phyloP scores from a whole-genome alignment of 192 early-diverging fungal species.

The Blastocladiella britannica region DNA sequence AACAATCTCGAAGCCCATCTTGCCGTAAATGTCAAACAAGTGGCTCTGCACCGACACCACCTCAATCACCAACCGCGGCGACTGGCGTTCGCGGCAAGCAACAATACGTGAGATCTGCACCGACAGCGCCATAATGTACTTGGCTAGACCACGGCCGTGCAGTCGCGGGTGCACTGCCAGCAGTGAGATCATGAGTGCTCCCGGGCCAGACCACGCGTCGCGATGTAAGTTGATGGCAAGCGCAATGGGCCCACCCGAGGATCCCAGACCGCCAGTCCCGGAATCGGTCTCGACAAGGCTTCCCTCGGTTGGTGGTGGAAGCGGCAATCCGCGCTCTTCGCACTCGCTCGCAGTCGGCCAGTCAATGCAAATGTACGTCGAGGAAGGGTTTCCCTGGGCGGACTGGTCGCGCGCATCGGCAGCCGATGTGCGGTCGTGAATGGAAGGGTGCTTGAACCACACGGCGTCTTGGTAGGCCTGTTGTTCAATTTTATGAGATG shows the following conservation, averaged over 20 bases:
- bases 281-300: neutral
- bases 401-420: neutral
- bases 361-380: neutral
- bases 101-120: too few species aligned
- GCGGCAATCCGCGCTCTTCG: too few species aligned
- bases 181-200: too few species aligned
- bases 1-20: neutral
- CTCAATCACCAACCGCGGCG: neutral
- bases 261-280: neutral
- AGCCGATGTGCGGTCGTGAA: neutral
- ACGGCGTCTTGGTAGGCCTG: neutral
- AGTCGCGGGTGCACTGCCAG: neutral
- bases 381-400: neutral
- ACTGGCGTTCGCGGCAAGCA: neutral
- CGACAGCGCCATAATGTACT: neutral
- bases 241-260: neutral
- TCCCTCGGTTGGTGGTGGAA: neutral
- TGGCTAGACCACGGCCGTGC: neutral
- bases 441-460: neutral
- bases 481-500: too few species aligned
- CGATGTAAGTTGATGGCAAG: neutral
- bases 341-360: neutral
- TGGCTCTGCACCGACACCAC: neutral
- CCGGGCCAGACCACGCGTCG: neutral
- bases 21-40: neutral